Evolutionary conservation across 495 filamentous ascomycete genomes (phyloP), one percentile per base, ranked within the genome.

Genomic region (Aspergillus cavernicola): DNA sequence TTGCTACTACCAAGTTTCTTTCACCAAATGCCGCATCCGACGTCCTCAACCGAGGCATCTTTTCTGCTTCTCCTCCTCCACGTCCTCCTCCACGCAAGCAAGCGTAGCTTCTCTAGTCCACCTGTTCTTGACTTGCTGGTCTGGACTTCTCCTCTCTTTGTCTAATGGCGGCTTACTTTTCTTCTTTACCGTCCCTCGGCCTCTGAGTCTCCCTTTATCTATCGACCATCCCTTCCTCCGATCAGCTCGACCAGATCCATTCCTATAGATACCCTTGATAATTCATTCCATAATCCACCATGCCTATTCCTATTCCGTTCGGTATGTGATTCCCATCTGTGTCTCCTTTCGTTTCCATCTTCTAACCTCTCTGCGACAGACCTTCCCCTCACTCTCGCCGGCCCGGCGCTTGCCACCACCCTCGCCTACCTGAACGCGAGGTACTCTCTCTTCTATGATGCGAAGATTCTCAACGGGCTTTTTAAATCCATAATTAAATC

Each of bases 371-470:
- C 11, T 39, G 33, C 42, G 8, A 36, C 31, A 74, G 72, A 69
- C 37, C 43, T 78, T 32, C 71, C 77, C 31, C 53, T 74, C 26
- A 59, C 80, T 16, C 49, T 91, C 38, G 75, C 82, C 11, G 67
- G 80, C 23, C 86, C 90, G 18, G 86, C 83, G 19, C 78, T 83
- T 24, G 80, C 82, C 15, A 85, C 87, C 6, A 76, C 77, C 0
- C 77, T 87, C 24, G 88, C 90, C 22, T 98, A 96, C 65, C 68
- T 95, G 45, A 91, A 96, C 63, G 93, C 87, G 6, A 82, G 80
- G 67, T 80, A 73, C 54, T 77, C 80, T 3, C 52, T 95, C 28
- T 80, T 69, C 53, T 82, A 90, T 65, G 92, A 97, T 66, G 57
- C 72, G 13, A 55, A 59, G 8, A 58, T 89, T 1, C 60, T 95